Conservation (phyloP, 371 early-diverging fungal genomes). For the Dentiscutata heterogama region DNA sequence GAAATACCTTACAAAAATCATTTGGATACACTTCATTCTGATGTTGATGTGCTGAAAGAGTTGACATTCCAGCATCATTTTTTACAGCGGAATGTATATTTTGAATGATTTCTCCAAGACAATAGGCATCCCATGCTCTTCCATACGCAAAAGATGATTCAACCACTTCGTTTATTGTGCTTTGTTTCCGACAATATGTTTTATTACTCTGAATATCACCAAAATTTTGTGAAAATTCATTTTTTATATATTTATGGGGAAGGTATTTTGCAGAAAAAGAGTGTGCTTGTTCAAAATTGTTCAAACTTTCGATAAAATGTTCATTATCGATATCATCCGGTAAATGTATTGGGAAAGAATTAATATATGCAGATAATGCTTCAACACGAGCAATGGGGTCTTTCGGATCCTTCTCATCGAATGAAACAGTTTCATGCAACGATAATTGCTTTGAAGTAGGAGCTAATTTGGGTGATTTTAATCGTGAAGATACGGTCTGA, state of each 20-base stretch:
- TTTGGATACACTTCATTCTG: not conserved
- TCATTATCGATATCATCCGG: slow-evolving; percentile 57
- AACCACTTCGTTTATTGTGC: not conserved
- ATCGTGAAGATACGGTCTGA: slow-evolving; percentile 1
- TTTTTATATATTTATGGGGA: not conserved
- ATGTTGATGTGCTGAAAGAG: not conserved
- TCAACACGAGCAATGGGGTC: slow-evolving; percentile 50
- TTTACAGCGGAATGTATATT: slow-evolving; percentile 57
- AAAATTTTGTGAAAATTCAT: not conserved
- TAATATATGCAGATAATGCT: slow-evolving; percentile 52
- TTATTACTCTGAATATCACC: not conserved
- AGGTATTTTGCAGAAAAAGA: slow-evolving; percentile 64
- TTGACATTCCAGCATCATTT: slow-evolving; percentile 42
- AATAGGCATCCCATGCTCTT: slow-evolving; percentile 67
- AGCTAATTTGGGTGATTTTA: slow-evolving; percentile 39
- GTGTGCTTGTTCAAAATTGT: slow-evolving; percentile 65
- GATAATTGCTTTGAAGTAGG: slow-evolving; percentile 50
- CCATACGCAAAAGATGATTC: slow-evolving; percentile 53
- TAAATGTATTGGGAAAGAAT: slow-evolving; percentile 67
- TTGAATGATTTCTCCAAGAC: slow-evolving; percentile 65
- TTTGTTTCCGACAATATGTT: not conserved
- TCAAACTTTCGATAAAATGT: slow-evolving; percentile 66
- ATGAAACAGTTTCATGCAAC: slow-evolving; percentile 19
- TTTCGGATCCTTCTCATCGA: slow-evolving; percentile 42
- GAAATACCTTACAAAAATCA: not conserved